These are phyloP conservation scores for Lodderomyces metapsilosis DNA, from an alignment of 1,139 yeast genomes.

Conservation along the genomic window DNA sequence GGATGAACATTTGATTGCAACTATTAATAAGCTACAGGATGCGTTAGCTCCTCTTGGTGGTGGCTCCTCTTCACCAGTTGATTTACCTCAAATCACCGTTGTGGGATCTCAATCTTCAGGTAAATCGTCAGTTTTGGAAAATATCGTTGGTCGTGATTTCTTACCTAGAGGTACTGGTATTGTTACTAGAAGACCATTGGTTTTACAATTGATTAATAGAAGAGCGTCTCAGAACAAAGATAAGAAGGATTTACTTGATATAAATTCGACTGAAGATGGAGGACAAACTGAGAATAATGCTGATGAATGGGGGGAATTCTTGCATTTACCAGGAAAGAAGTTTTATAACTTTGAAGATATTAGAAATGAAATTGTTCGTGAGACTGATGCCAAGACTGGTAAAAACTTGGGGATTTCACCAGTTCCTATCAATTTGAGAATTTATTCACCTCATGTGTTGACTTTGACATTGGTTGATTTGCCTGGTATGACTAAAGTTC, in stretches of 20 bases:
- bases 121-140: slow-evolving; percentile 89
- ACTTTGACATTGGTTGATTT: slow-evolving; percentile 94
- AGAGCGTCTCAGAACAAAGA: slow-evolving; percentile 37
- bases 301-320: slow-evolving; percentile 98
- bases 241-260: slow-evolving; percentile 29
- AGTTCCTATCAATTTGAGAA: slow-evolving; percentile 88
- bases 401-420: slow-evolving; percentile 90
- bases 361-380: slow-evolving; percentile 85
- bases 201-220: slow-evolving; percentile 74
- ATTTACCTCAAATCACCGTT: slow-evolving; percentile 93
- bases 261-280: slow-evolving; percentile 42
- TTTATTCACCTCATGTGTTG: slow-evolving; percentile 93
- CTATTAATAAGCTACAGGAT: slow-evolving; percentile 90
- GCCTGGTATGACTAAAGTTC: slow-evolving; percentile 97
- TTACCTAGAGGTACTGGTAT: slow-evolving; percentile 95
- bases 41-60: slow-evolving; percentile 94
- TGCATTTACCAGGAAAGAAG: slow-evolving; percentile 88
- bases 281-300: slow-evolving; percentile 68
- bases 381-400: slow-evolving; percentile 94
- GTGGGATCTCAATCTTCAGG: slow-evolving; percentile 97
- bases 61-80: slow-evolving; percentile 80
- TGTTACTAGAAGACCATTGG: slow-evolving; percentile 90
- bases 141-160: slow-evolving; percentile 93
- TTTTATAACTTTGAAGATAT: slow-evolving; percentile 89
- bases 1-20: slow-evolving; percentile 89